A percentile compares a stretch with the other conserved stretches of the same genome.
These are phyloP conservation scores for Byssoonygena ceratinophila DNA, from an alignment of 2,329 filamentous ascomycete genomes.

Conservation along the genomic window DNA sequence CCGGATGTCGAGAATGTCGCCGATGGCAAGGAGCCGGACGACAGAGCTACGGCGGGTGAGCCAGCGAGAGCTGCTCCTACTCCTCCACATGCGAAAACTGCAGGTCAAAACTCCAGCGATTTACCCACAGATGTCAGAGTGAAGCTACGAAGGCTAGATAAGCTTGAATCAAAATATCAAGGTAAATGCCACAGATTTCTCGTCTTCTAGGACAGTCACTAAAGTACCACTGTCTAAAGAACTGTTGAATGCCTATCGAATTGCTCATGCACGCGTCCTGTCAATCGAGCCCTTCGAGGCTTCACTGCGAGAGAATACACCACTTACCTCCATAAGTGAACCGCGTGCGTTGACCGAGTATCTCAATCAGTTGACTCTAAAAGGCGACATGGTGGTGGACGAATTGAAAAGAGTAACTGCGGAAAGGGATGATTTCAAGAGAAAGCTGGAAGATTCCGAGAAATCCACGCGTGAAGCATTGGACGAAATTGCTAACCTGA, in stretches of 20 bases:
- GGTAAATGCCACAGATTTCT: constrained; percentile 40
- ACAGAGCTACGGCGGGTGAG: constrained; percentile 21
- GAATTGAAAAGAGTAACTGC: constrained; percentile 78
- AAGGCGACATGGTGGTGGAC: constrained; percentile 85
- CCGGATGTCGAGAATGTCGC: constrained; percentile 34
- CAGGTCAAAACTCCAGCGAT: constrained; percentile 36
- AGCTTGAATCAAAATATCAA: constrained; percentile 75
- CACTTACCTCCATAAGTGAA: constrained; percentile 77
- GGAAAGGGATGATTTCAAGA: constrained; percentile 70
- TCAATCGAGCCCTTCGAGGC: constrained; percentile 91
- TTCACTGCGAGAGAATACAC: constrained; percentile 81
- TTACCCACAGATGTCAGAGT: constrained; percentile 63
- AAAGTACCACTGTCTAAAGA: constrained; percentile 43
- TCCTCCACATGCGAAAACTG: constrained; percentile 16
- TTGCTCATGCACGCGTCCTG: constrained; percentile 75
- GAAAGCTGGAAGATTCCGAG: constrained; percentile 60
- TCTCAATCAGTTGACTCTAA: constrained; percentile 71
- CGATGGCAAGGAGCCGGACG: constrained; percentile 20
- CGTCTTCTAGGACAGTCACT: not conserved
- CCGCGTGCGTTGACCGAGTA: constrained; percentile 80
- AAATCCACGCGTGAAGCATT: constrained; percentile 51
- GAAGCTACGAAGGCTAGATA: constrained; percentile 77
- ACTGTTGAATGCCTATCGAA: constrained; percentile 78
- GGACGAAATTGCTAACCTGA: constrained; percentile 53
- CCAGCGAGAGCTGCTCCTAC: constrained; percentile 20